A percentile compares a stretch with the other conserved stretches of the same genome.
Evolutionary conservation across 441 rosid species (phyloP).

Genomic region (Gossypium gossypioides): DNA sequence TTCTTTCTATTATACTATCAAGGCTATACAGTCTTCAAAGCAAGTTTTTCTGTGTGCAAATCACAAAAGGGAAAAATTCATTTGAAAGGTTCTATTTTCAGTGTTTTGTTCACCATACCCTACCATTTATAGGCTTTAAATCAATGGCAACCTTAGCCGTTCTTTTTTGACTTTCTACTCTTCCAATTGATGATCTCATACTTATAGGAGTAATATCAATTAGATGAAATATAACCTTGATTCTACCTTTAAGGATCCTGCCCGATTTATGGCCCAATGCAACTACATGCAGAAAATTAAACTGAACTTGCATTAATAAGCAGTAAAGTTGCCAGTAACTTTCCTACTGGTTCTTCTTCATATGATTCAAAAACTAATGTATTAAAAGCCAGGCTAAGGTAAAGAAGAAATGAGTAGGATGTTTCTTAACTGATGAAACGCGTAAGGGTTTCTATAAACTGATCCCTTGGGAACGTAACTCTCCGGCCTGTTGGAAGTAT

Average conservation of each 20-base stretch:
- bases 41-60: background rate
- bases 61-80: background rate
- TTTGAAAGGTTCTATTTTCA: background rate
- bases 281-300: background rate
- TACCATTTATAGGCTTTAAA: background rate
- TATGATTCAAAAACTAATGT: background rate
- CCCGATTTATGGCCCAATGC: background rate
- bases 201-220: background rate
- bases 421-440: constrained; percentile 71
- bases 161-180: background rate
- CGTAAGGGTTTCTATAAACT: constrained; percentile 49
- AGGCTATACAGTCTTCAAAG: background rate
- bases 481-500: constrained; percentile 18
- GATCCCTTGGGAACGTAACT: constrained; percentile 44
- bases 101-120: background rate
- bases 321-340: background rate
- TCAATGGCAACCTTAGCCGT: background rate
- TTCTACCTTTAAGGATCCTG: background rate
- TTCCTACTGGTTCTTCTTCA: background rate
- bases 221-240: background rate
- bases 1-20: background rate
- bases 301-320: background rate
- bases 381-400: background rate
- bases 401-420: constrained; percentile 5
- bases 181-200: background rate